A percentile compares a stretch with the other conserved stretches of the same genome.
Evolutionary conservation across 139 green algal species (phyloP).

Genomic region (Gonium pectorale): DNA sequence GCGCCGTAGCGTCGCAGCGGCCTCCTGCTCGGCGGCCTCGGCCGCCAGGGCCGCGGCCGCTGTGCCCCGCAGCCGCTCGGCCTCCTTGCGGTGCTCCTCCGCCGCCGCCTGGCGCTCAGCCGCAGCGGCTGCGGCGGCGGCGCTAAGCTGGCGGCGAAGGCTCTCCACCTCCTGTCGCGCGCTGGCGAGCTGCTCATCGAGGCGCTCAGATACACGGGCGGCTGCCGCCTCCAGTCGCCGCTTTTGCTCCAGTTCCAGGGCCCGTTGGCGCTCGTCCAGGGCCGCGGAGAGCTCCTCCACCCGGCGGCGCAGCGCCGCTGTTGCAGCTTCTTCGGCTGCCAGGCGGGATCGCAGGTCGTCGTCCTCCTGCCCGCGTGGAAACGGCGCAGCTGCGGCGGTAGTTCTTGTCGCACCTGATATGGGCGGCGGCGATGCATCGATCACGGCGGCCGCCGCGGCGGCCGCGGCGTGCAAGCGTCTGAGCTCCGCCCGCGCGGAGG

Average conservation of each 20-base stretch:
- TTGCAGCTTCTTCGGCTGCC: background rate
- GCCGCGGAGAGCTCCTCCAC: background rate
- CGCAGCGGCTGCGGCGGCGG: background rate
- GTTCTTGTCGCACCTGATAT: no score
- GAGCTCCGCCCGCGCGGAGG: background rate
- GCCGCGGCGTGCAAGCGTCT: background rate
- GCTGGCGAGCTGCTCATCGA: background rate
- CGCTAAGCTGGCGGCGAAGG: conserved; percentile 4
- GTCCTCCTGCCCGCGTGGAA: background rate
- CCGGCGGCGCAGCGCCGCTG: background rate
- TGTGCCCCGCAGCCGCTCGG: background rate
- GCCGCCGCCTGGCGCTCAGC: conserved; percentile 6
- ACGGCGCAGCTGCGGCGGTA: no score
- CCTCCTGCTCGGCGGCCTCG: background rate
- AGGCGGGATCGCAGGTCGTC: background rate
- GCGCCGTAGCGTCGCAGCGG: background rate
- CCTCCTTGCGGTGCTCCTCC: background rate
- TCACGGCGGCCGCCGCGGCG: background rate
- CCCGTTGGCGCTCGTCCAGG: background rate
- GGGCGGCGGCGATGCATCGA: background rate
- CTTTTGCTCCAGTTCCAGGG: background rate
- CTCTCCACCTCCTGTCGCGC: background rate
- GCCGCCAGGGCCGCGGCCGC: background rate
- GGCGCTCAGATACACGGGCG: no score
- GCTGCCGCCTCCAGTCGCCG: no score